phyloP scores from a whole-genome alignment of 2,329 filamentous ascomycete genomes.

The Clarireedia monteithiana region DNA sequence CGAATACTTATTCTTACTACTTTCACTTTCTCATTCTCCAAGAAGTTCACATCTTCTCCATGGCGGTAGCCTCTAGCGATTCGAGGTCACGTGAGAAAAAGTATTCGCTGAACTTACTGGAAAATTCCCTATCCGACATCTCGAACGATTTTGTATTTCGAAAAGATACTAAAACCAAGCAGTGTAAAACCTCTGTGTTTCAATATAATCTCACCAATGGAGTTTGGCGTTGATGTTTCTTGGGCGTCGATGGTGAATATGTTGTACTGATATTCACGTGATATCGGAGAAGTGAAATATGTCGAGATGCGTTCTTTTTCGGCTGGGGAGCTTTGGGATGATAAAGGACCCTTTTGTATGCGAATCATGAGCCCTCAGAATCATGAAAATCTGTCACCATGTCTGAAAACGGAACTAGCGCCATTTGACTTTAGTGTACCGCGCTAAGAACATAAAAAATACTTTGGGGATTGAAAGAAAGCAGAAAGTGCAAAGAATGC shows the following conservation, averaged over 20 bases:
- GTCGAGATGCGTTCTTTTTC: neutral
- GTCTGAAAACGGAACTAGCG: neutral
- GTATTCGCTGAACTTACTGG: slow-evolving; percentile 4
- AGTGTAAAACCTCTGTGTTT: neutral
- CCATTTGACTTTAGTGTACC: neutral
- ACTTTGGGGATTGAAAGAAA: neutral
- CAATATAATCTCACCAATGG: neutral
- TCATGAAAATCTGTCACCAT: neutral
- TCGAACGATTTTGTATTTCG: neutral
- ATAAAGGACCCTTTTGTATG: neutral
- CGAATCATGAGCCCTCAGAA: neutral
- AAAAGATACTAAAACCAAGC: neutral
- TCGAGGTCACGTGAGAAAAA: neutral
- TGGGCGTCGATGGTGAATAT: no score
- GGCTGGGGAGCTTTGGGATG: neutral
- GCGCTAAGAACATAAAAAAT: neutral
- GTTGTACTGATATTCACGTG: neutral
- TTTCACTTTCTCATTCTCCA: neutral
- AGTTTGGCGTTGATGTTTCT: neutral
- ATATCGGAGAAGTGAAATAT: neutral
- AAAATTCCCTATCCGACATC: slow-evolving; percentile 62
- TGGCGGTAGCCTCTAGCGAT: neutral
- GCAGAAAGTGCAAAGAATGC: neutral
- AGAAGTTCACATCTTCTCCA: neutral
- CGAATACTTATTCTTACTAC: neutral